Base-by-base conservation (phyloP, 2,329 filamentous ascomycete species). In the Arthrobotrys musiformis region DNA sequence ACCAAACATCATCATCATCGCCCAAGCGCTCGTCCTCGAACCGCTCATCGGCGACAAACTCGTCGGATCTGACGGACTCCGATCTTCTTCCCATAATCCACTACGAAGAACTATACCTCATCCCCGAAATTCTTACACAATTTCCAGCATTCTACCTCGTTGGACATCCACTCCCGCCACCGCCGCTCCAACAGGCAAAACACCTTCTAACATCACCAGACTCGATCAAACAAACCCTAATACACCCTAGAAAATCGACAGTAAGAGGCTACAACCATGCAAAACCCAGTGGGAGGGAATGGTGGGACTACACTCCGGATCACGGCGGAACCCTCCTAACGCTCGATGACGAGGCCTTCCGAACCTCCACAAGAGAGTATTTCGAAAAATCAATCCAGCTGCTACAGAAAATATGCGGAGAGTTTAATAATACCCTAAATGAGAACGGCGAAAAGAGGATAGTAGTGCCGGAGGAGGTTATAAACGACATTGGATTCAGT, bases 291-390 rank as follows among this genome's bases (percentile, higher is more conserved):
- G 74, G 74, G 11, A 60, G 74, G 17, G 74, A 78, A 69, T 78
- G 74, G 74, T 78, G 74, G 74, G 74, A 78, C 30, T 73, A 68
- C 33, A 44, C 68, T 1, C 74, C 74, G n/a, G 74, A 78, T 50
- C 40, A 77, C 11, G 44, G 60, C 50, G 72, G 64, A 30, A 68
- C 50, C 5, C 28, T 48, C 4, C 58, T 75, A 40, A 75, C 54
- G 3, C 46, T 75, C 13, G 54, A 67, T 22, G 74, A 78, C n/a
- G 74, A 78, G 17, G 48, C 30, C 4, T 78, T 78, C n/a, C 54
- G 48, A 28, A 13, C 8, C 2, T 11, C 22, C 1, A 78, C 74
- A 24, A 67, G 40, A 17, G 68, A 68, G 7, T 78, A 73, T 26
- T 78, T 78, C 37, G 61, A 70, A 30, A 40, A 60, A 17, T 62